Evolutionary conservation across 495 filamentous ascomycete genomes (phyloP).

Genomic region (Stereocaulon alpinum): DNA sequence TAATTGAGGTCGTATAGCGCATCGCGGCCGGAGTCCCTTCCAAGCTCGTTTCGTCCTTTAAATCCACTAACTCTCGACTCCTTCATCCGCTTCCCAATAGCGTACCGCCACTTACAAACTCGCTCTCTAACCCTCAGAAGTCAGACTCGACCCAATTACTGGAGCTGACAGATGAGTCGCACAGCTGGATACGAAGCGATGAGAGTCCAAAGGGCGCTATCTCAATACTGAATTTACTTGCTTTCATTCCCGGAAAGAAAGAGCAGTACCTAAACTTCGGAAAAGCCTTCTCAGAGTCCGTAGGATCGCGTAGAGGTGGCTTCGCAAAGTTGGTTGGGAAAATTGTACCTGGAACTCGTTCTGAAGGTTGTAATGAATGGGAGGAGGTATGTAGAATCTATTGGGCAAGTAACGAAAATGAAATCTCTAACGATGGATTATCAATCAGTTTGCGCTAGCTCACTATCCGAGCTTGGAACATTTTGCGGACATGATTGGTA

Average conservation of each 20-base stretch:
- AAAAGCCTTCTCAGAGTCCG: constrained; percentile 40
- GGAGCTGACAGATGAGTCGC: constrained; percentile 42
- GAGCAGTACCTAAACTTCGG: constrained; percentile 49
- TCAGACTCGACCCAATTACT: constrained; percentile 40
- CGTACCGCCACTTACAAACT: constrained; percentile 34
- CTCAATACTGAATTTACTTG: constrained; percentile 59
- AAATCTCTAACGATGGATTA: not conserved
- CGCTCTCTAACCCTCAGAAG: constrained; percentile 26
- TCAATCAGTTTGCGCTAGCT: constrained; percentile 50
- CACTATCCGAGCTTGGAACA: constrained; percentile 56
- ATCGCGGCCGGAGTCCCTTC: constrained; percentile 46
- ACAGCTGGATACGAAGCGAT: constrained; percentile 35
- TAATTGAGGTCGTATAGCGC: constrained; percentile 35
- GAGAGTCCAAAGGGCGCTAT: constrained; percentile 37
- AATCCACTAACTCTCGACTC: constrained; percentile 35
- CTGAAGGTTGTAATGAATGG: constrained; percentile 6
- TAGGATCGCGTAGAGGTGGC: constrained; percentile 46
- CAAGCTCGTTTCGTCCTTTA: constrained; percentile 38
- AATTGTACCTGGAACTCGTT: constrained; percentile 30
- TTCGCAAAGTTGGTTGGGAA: constrained; percentile 53
- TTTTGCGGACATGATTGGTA: constrained; percentile 54
- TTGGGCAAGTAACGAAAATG: not conserved
- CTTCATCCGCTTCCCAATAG: constrained; percentile 30
- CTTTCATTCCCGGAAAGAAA: constrained; percentile 45
- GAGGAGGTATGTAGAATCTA: constrained; percentile 9